Conservation (phyloP, 1,284 basidiomycete genomes). For the Irpex lacteus region DNA sequence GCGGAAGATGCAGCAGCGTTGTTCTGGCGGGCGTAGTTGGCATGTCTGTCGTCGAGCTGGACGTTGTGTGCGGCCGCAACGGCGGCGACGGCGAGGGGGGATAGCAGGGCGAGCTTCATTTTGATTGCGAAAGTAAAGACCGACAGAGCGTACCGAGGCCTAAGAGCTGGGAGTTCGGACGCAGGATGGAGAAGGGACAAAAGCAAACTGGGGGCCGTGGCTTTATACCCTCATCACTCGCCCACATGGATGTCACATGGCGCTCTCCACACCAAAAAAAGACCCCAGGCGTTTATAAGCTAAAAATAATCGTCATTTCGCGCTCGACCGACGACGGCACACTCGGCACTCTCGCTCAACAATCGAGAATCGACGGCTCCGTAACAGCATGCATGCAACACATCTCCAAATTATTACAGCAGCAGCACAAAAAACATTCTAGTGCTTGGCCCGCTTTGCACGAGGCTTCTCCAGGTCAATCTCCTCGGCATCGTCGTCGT, state of each 20-base stretch:
- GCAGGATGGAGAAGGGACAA: not conserved
- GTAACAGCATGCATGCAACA: conserved; percentile 30
- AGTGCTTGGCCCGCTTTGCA: conserved; percentile 39
- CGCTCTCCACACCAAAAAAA: not conserved
- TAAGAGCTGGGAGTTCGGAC: not conserved
- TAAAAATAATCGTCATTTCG: not conserved
- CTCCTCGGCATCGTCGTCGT: conserved; percentile 72
- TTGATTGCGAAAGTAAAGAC: conserved; percentile 9
- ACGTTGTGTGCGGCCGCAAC: conserved; percentile 27
- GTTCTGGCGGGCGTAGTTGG: conserved; percentile 29
- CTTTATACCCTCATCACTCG: not conserved
- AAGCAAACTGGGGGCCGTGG: not conserved
- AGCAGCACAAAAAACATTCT: not conserved
- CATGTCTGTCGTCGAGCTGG: conserved; percentile 15
- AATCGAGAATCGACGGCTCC: too few relatives aligned
- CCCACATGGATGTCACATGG: not conserved
- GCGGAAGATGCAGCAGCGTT: conserved; percentile 27
- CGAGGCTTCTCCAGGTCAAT: conserved; percentile 81
- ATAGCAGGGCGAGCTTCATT: conserved; percentile 36
- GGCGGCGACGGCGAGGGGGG: conserved; percentile 31
- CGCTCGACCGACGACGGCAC: not conserved
- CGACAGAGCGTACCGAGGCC: not conserved
- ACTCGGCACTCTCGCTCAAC: not conserved
- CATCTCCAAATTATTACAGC: conserved; percentile 41
- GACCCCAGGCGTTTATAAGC: not conserved